These are phyloP conservation scores for Pittosporum tobira DNA, from an alignment of 129 eudicot species.

Conservation along the genomic window DNA sequence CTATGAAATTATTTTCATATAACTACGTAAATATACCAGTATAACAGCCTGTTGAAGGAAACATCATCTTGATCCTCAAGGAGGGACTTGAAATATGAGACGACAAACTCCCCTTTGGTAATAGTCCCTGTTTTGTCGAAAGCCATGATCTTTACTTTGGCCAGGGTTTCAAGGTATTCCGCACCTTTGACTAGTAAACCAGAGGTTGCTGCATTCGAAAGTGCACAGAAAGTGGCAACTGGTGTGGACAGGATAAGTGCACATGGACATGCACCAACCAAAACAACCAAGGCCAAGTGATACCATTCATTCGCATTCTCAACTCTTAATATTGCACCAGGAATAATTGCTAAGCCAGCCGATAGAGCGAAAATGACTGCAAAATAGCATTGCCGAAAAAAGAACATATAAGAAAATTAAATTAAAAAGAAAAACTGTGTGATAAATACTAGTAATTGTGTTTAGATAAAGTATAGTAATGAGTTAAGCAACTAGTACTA, in stretches of 20 bases:
- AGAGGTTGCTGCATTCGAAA: slow-evolving; percentile 73
- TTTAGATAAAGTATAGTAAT: too few relatives aligned
- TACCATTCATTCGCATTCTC: slow-evolving; percentile 52
- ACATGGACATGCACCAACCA: slow-evolving; percentile 95
- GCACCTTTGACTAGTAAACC: slow-evolving; percentile 91
- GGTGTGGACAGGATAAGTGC: slow-evolving; percentile 96
- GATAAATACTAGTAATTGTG: too few relatives aligned
- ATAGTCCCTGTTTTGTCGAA: slow-evolving; percentile 95
- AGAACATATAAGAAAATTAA: background rate
- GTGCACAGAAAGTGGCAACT: slow-evolving; percentile 78
- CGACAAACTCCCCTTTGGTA: slow-evolving; percentile 76
- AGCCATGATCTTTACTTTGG: slow-evolving; percentile 58
- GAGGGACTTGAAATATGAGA: slow-evolving; percentile 46
- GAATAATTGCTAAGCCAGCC: slow-evolving; percentile 53
- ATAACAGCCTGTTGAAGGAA: slow-evolving; percentile 34
- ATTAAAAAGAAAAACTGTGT: background rate
- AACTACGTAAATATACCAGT: slow-evolving; percentile 36
- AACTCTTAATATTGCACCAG: slow-evolving; percentile 38
- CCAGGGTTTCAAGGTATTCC: slow-evolving; percentile 72
- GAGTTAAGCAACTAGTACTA: too few relatives aligned
- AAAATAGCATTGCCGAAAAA: background rate
- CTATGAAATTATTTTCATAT: too few relatives aligned
- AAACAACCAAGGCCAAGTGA: slow-evolving; percentile 77
- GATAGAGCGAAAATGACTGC: slow-evolving; percentile 68
- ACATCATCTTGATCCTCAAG: slow-evolving; percentile 24